These are phyloP conservation scores for Solanum chilense DNA, from an alignment of 257 asterid genomes.

Conservation along the genomic window DNA sequence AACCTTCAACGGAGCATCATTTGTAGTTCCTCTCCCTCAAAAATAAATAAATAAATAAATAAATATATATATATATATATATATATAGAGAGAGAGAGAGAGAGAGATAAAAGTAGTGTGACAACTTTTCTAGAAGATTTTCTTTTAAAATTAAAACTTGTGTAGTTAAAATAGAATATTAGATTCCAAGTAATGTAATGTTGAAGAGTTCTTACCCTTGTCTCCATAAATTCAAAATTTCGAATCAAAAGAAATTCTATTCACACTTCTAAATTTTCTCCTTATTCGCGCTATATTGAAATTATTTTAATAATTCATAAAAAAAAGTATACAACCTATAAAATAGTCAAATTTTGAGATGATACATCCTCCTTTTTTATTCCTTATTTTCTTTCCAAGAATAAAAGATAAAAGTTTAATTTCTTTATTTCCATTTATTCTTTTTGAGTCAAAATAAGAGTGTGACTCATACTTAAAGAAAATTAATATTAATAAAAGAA, in stretches of 20 bases:
- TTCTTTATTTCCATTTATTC: background rate
- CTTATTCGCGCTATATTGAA: background rate
- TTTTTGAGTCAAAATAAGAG: background rate
- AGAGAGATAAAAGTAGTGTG: background rate
- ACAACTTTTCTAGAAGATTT: background rate
- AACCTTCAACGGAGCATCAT: background rate
- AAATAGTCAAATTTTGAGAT: background rate
- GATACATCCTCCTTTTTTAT: background rate
- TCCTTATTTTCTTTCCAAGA: background rate
- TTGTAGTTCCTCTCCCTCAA: background rate
- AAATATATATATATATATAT: too few relatives aligned
- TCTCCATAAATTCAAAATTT: background rate
- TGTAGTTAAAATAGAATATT: background rate
- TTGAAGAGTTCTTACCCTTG: background rate
- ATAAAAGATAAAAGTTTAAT: background rate
- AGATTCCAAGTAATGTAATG: background rate
- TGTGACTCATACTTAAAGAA: background rate
- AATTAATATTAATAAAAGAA: background rate
- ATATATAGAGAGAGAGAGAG: too few relatives aligned
- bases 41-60: too few relatives aligned
- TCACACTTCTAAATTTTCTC: background rate
- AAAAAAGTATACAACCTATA: background rate
- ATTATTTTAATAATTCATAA: background rate
- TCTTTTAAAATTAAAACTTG: background rate
- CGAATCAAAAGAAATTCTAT: background rate